phyloP scores from a whole-genome alignment of 73 alveolate species.

The Breviolum minutum region DNA sequence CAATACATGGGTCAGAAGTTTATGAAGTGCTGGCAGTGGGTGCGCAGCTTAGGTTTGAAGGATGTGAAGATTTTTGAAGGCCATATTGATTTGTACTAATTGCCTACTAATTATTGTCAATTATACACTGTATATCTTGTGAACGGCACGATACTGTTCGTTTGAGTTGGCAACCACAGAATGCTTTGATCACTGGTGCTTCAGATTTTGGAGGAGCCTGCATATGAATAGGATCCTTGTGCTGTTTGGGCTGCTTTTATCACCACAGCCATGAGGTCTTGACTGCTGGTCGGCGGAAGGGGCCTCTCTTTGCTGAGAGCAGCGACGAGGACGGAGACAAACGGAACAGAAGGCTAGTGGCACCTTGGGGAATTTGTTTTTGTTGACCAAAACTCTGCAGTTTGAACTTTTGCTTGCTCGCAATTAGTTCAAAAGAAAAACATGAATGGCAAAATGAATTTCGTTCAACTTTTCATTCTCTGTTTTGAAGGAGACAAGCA shows the following conservation, averaged over 20 bases:
- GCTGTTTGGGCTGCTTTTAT: background rate
- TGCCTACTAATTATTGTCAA: background rate
- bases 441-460: too few relatives aligned
- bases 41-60: background rate
- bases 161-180: background rate
- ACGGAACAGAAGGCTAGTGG: background rate
- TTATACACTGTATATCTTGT: background rate
- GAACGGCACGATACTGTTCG: too few relatives aligned
- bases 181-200: background rate
- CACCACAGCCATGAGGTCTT: background rate
- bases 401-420: background rate
- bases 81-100: background rate
- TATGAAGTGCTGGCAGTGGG: conserved; percentile 93
- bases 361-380: background rate
- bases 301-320: background rate
- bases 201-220: background rate
- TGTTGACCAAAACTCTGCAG: background rate
- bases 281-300: conserved; percentile 68
- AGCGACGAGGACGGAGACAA: conserved; percentile 31
- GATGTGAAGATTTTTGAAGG: background rate
- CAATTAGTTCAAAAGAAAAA: too few relatives aligned
- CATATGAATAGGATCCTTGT: too few relatives aligned
- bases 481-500: conserved; percentile 32
- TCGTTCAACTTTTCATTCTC: too few relatives aligned
- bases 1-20: conserved; percentile 93